phyloP scores from a whole-genome alignment of 2,329 filamentous ascomycete species.

The Penicillium sp. region DNA sequence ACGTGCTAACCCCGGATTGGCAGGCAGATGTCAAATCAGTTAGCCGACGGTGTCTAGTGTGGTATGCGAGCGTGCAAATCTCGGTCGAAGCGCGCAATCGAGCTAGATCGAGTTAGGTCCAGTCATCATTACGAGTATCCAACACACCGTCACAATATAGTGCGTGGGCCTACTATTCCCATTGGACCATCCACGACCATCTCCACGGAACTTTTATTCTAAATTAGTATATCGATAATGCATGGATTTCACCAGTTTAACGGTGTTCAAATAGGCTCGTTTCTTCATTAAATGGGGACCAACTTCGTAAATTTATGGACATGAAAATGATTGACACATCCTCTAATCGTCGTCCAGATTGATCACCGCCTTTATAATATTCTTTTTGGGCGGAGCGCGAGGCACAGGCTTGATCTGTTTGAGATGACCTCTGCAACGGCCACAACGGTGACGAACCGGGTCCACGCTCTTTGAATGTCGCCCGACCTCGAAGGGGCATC shows the following conservation, averaged over 20 bases:
- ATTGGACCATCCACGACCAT: not conserved
- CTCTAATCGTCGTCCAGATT: not conserved
- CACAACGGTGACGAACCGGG: conserved; percentile 69
- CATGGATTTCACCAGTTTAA: no score
- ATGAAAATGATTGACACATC: not conserved
- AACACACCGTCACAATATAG: not conserved
- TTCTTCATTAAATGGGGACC: not conserved
- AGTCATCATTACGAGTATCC: not conserved
- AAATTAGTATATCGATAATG: not conserved
- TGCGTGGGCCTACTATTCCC: not conserved
- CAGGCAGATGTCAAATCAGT: not conserved
- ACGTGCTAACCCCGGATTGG: not conserved
- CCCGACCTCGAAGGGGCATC: conserved; percentile 73
- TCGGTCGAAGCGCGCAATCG: not conserved
- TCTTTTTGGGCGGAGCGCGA: conserved; percentile 44
- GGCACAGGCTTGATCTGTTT: conserved; percentile 80
- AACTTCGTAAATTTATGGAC: not conserved
- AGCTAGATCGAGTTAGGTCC: not conserved
- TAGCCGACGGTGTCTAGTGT: not conserved
- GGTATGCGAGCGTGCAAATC: not conserved
- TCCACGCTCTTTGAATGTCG: conserved; percentile 87
- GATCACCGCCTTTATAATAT: not conserved
- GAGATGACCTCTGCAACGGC: conserved; percentile 69
- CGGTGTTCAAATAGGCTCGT: not conserved
- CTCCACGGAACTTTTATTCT: not conserved